Conservation (phyloP, 31 red algal species). For the Bonnemaisonia californica region DNA sequence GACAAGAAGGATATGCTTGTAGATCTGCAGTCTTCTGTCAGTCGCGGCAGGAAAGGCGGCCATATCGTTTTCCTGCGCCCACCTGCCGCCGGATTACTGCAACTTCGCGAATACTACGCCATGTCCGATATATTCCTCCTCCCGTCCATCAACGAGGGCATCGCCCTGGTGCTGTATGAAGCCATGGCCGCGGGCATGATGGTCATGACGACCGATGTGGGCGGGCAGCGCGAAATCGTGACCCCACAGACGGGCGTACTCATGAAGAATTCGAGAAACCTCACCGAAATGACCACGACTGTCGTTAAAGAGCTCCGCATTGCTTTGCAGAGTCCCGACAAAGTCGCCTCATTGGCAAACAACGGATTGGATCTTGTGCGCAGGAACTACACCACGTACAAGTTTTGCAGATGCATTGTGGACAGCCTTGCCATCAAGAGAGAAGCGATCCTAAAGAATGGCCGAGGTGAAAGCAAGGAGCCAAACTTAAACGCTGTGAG, state of each 20-base stretch:
- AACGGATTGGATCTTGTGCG: conserved; percentile 21
- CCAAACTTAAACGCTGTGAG: not conserved
- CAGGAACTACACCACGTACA: conserved; percentile 32
- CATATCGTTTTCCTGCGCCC: not conserved
- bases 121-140: conserved; percentile 1
- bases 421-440: not conserved
- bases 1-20: not conserved
- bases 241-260: conserved; percentile 5
- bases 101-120: conserved; percentile 5
- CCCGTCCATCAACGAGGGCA: conserved; percentile 17
- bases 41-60: not conserved
- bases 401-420: conserved; percentile 35
- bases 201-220: conserved; percentile 32
- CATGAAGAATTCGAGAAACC: not conserved
- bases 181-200: conserved; percentile 32
- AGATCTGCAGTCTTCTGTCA: not conserved
- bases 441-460: not conserved
- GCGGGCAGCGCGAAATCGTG: conserved; percentile 21
- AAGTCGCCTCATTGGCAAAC: not conserved
- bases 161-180: conserved; percentile 37
- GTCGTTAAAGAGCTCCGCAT: not conserved
- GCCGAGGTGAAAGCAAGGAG: not conserved
- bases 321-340: not conserved
- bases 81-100: not conserved
- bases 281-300: not conserved